Evolutionary conservation across 2,329 filamentous ascomycete species (phyloP), one percentile per base, ranked within the genome.

Genomic region (Cladophialophora chaetospira): DNA sequence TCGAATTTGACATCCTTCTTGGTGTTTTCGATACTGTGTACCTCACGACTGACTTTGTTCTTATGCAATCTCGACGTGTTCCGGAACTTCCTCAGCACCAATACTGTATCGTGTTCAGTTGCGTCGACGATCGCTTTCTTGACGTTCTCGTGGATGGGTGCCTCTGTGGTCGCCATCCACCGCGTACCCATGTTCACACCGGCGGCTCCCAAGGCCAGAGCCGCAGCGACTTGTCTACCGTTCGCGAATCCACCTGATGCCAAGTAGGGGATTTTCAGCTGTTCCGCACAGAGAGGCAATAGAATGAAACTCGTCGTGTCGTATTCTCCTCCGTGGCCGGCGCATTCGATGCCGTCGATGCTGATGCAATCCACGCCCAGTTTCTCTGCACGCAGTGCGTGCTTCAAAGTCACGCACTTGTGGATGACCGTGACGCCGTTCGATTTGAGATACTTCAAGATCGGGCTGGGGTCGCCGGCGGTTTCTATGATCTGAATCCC

Each of bases 131-230:
- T 97, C 65, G 88, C 81, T 73, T 94, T 81, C 81, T 97, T 97
- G 78, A 97, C 90, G 65, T 95, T 95, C 46, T 84, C 72, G 75
- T 97, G 93, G 62, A 97, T 88, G 0, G 93, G 94, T n/a, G 91
- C 86, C 75, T 97, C 94, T 42, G 92, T 80, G 0, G 93, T 97
- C 77, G 88, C 92, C 88, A 97, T 94, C 79, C 97, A 97, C 44
- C 93, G 82, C 9, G 93, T 97, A 55, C 94, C 94, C 94, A 97
- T 97, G 77, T 97, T 97, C 76, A 97, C 86, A 62, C 93, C 93
- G 71, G 89, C 89, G 0, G 93, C 93, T 31, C 93, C 93, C 9
- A 97, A 82, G 42, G 87, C 87, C 66, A 97, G 78, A 5, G 94
- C 93, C 1, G 93, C 93, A 1, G 93, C 93, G 19, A 97, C 82